Evolutionary conservation across 2,329 filamentous ascomycete genomes (phyloP).

Genomic region (Colletotrichum chlorophyti): DNA sequence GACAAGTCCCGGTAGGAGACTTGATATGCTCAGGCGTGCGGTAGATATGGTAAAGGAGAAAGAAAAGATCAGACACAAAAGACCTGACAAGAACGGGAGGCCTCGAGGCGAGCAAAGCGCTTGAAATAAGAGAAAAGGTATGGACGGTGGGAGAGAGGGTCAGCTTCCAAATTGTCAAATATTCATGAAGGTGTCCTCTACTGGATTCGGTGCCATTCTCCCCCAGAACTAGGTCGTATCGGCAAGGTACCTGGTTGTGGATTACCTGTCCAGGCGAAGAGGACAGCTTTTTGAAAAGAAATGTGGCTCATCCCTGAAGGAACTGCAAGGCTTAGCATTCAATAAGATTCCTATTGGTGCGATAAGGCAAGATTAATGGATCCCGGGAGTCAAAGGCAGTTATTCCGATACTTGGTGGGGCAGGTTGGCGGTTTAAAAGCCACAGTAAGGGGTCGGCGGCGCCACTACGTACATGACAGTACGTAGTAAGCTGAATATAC

Average conservation of each 20-base stretch:
- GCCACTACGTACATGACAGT: too few species aligned
- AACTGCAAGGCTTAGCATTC: constrained; percentile 16
- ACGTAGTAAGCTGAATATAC: too few species aligned
- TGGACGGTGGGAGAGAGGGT: constrained; percentile 10
- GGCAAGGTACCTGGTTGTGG: constrained; percentile 10
- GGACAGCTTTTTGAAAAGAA: constrained; percentile 28
- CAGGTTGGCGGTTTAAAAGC: neutral
- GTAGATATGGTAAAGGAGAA: neutral
- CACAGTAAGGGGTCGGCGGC: constrained; percentile 16
- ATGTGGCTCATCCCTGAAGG: constrained; percentile 4
- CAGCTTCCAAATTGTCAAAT: constrained; percentile 11
- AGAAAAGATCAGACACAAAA: neutral
- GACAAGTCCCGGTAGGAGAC: constrained; percentile 16
- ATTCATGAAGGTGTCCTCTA: constrained; percentile 29
- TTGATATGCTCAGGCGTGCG: constrained; percentile 2
- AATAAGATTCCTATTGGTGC: constrained; percentile 23
- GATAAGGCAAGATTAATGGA: constrained; percentile 26
- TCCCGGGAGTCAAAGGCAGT: constrained; percentile 14
- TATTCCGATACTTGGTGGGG: constrained; percentile 1
- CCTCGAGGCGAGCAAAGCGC: constrained; percentile 3
- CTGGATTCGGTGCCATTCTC: constrained; percentile 20
- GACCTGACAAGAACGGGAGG: neutral
- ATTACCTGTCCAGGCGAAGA: constrained; percentile 27
- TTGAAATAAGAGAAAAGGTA: constrained; percentile 20
- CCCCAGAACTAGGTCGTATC: constrained; percentile 13